Evolutionary conservation across 1,139 yeast genomes (phyloP), one percentile per base, ranked within the genome.

Genomic region (Hansenula lynferdii): DNA sequence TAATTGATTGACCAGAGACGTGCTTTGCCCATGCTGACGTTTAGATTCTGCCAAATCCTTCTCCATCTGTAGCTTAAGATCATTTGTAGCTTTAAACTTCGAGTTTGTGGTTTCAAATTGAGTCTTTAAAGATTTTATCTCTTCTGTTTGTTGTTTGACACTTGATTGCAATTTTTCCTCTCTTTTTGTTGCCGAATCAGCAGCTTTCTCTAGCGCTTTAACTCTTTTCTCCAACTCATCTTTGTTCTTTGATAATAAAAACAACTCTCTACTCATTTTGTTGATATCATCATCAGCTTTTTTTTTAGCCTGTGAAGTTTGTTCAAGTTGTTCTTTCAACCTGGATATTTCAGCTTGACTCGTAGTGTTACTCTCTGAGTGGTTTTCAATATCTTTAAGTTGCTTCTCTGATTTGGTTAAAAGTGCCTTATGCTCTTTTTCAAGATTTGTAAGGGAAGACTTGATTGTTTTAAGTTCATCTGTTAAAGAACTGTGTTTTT

Each of bases 281-380:
- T 87, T 90, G 41, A 90, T 82, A 6, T 96, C 97, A 44, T 78
- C 81, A 52, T 90, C 97, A 1, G 92, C 85, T 46, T 77, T 83
- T 21, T 71, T 69, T 50, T 83, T 85, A 9, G 75, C 77, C 25
- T 62, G 60, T 15, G 67, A 69, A 1, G 69, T 46, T 3, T 53
- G 42, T 7, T 60, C 59, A 16, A 79, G 51, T 31, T 69, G 71
- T 1, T 61, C 59, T 12, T 60, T 54, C 5, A 77, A 51, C 15
- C 62, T 61, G 3, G 56, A 48, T 27, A 69, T 64, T 23, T 67
- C 63, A 3, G 48, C 36, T 19, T 69, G 70, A n/a, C 57, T 46
- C 3, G 57, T 34, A 1, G 59, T 43, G 2, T 60, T 32, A 10
- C 43, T n/a, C 8, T 34, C 42, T 2, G 42, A 16, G 2, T 40